Conservation (phyloP, 257 asterid species). For the Coffea eugenioides region DNA sequence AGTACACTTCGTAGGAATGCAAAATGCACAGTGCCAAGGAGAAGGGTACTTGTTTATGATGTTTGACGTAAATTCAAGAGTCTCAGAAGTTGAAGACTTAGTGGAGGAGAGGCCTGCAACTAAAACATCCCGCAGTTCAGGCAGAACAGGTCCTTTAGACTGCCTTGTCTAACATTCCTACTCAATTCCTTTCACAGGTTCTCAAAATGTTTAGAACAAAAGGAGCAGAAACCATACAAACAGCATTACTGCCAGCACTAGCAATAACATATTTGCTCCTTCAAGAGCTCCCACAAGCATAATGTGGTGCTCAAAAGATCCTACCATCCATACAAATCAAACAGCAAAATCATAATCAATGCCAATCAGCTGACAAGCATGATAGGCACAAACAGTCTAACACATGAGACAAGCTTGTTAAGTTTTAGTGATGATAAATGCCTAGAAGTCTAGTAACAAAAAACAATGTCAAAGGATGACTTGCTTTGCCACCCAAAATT, state of each 20-base stretch:
- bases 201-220: neutral
- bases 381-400: too few relatives aligned
- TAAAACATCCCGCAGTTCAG: neutral
- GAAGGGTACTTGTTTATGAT: neutral
- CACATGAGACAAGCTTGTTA: neutral
- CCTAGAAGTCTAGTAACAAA: neutral
- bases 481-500: neutral
- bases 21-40: neutral
- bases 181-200: neutral
- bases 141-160: neutral
- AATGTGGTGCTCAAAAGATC: slow-evolving; percentile 4
- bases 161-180: neutral
- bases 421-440: neutral
- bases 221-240: neutral
- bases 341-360: neutral
- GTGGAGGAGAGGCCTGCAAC: neutral
- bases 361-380: neutral
- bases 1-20: neutral
- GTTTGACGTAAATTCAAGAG: neutral
- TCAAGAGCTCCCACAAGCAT: neutral
- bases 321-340: neutral
- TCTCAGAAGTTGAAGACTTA: neutral
- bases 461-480: neutral
- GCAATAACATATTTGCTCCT: neutral
- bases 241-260: neutral